phyloP scores from a whole-genome alignment of 108 stramenopile genomes.

The Schizochytrium sp. region DNA sequence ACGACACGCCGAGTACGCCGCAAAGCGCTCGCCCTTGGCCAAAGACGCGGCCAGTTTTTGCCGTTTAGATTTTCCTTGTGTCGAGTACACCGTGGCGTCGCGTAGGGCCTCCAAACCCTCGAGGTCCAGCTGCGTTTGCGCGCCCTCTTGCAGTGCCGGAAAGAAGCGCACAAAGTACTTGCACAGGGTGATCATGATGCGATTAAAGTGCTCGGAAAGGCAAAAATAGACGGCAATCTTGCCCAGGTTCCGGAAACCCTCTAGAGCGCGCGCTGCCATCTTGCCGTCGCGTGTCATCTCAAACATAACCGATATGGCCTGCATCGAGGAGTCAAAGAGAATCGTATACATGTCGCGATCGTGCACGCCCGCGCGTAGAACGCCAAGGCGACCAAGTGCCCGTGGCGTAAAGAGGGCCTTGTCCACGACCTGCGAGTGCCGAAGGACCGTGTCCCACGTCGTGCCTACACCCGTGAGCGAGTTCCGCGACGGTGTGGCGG shows the following conservation, averaged over 20 bases:
- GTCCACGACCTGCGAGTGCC: conserved; percentile 42
- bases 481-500: conserved; percentile 28
- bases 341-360: conserved; percentile 78
- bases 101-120: background rate
- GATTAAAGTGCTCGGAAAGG: background rate
- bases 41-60: background rate
- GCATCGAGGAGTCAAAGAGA: conserved; percentile 58
- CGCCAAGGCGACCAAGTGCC: background rate
- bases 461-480: background rate
- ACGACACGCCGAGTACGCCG: background rate
- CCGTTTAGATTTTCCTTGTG: background rate
- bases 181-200: conserved; percentile 8
- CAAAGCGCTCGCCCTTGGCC: background rate
- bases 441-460: conserved; percentile 47
- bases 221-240: background rate
- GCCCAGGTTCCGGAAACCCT: conserved; percentile 10
- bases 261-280: conserved; percentile 2
- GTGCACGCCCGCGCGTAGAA: conserved; percentile 61
- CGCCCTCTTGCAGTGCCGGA: background rate
- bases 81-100: background rate
- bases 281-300: conserved; percentile 14
- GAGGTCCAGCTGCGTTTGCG: background rate
- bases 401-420: background rate
- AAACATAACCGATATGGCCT: conserved; percentile 64
- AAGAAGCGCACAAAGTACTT: conserved; percentile 12